These are phyloP conservation scores for Sugiyamaella americana DNA, from an alignment of 805 yeast genomes.

Conservation along the genomic window DNA sequence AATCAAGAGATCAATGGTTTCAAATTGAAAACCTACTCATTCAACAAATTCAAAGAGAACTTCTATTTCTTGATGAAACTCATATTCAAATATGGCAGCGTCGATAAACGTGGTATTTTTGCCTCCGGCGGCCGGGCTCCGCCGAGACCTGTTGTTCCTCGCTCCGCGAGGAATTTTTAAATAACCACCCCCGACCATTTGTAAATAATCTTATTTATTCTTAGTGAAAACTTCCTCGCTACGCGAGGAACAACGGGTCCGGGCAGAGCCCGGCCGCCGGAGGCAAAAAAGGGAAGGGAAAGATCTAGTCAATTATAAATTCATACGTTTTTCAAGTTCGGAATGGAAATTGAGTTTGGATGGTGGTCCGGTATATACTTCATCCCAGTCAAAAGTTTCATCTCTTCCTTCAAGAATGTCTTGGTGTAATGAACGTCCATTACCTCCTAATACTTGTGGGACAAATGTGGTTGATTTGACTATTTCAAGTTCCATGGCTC, in stretches of 20 bases:
- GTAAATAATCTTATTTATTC: not conserved
- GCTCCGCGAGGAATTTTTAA: not conserved
- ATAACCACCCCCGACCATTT: no score
- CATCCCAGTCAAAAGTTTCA: conserved; percentile 85
- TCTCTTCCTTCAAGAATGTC: conserved; percentile 81
- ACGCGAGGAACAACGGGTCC: not conserved
- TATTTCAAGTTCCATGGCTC: conserved; percentile 81
- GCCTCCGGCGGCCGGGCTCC: not conserved
- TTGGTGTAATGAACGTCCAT: conserved; percentile 52
- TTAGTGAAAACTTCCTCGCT: no score
- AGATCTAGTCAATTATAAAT: conserved; percentile 12
- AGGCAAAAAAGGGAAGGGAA: not conserved
- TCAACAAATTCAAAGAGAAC: conserved; percentile 45
- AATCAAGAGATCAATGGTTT: conserved; percentile 45
- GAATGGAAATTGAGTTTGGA: conserved; percentile 51
- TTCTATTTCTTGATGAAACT: conserved; percentile 55
- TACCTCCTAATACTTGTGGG: conserved; percentile 54
- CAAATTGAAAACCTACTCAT: conserved; percentile 50
- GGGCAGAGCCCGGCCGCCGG: conserved; percentile 1
- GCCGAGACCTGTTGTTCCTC: not conserved
- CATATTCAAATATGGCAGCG: conserved; percentile 64
- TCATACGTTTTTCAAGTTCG: conserved; percentile 60
- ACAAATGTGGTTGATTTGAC: conserved; percentile 64
- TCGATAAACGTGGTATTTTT: not conserved
- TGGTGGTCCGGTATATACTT: conserved; percentile 55